These are phyloP conservation scores for Ogataea dorogensis DNA, from an alignment of 805 yeast genomes.

Conservation along the genomic window DNA sequence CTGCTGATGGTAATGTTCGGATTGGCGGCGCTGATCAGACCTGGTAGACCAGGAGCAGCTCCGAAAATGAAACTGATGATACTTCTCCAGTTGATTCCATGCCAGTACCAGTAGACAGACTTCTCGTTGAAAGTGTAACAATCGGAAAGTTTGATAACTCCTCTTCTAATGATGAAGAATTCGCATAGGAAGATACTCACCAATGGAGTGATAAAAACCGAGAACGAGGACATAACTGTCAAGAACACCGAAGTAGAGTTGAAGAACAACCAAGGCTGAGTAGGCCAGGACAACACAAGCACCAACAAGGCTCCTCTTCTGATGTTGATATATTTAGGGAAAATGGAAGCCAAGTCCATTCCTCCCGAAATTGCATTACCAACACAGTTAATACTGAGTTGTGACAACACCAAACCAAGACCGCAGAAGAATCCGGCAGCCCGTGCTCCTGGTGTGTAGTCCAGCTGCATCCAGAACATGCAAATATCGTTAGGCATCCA, in stretches of 20 bases:
- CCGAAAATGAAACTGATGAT: slow-evolving; percentile 39
- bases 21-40: slow-evolving; percentile 37
- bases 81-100: slow-evolving; percentile 46
- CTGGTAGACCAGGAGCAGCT: slow-evolving; percentile 51
- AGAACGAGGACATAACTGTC: slow-evolving; percentile 31
- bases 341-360: slow-evolving; percentile 48
- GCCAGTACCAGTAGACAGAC: slow-evolving; percentile 34
- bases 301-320: slow-evolving; percentile 46
- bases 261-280: slow-evolving; percentile 43
- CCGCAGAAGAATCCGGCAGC: slow-evolving; percentile 51
- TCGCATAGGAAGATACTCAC: slow-evolving; percentile 39
- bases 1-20: slow-evolving; percentile 21
- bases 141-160: slow-evolving; percentile 40
- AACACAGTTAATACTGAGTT: slow-evolving; percentile 39
- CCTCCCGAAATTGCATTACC: slow-evolving; percentile 48
- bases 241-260: slow-evolving; percentile 37
- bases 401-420: slow-evolving; percentile 36
- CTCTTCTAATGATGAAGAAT: slow-evolving; percentile 38
- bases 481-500: slow-evolving; percentile 49
- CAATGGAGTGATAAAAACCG: slow-evolving; percentile 41
- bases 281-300: slow-evolving; percentile 35
- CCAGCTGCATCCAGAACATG: slow-evolving; percentile 39
- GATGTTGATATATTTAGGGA: slow-evolving; percentile 43
- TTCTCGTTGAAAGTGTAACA: slow-evolving; percentile 34
- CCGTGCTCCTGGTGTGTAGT: slow-evolving; percentile 40